Percentiles rank a stretch among this genome's conserved stretches.
Conservation (phyloP, 176 grass and related monocot species). For the Thalia dealbata region DNA sequence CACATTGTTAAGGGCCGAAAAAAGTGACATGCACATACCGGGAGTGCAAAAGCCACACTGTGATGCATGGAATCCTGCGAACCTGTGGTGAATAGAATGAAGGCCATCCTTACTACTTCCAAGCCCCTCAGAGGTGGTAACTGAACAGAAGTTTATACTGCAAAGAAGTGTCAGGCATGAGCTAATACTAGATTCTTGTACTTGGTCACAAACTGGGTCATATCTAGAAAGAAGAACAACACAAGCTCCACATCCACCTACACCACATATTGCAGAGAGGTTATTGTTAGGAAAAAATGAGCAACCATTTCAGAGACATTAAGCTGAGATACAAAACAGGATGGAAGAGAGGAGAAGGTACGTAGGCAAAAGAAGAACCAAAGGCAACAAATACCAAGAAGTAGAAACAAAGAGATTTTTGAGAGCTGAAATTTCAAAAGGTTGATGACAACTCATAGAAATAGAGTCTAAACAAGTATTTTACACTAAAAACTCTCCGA, state of each 20-base stretch:
- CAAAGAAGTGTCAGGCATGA: constrained; percentile 73
- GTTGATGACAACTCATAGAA: no score
- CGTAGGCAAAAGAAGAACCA: no score
- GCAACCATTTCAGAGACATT: no score
- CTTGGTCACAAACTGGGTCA: constrained; percentile 34
- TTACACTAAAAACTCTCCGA: no score
- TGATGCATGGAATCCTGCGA: constrained; percentile 73
- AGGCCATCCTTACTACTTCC: constrained; percentile 58
- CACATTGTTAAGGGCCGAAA: constrained; percentile 56
- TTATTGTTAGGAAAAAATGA: no score
- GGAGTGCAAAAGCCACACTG: constrained; percentile 93
- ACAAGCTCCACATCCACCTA: constrained; percentile 90
- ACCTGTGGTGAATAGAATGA: constrained; percentile 59
- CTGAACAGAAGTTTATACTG: constrained; percentile 43
- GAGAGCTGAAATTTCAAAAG: no score
- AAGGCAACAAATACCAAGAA: no score
- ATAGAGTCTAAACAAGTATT: no score
- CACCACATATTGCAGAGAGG: neutral
- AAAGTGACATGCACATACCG: constrained; percentile 89
- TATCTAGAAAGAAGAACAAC: constrained; percentile 72
- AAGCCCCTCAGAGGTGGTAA: constrained; percentile 79
- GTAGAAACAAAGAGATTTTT: no score
- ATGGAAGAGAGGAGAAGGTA: no score
- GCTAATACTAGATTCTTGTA: constrained; percentile 45
- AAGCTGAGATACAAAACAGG: neutral